Evolutionary conservation across 306 rosid genomes (phyloP), one percentile per base, ranked within the genome.

Genomic region (Trifolium pratense): DNA sequence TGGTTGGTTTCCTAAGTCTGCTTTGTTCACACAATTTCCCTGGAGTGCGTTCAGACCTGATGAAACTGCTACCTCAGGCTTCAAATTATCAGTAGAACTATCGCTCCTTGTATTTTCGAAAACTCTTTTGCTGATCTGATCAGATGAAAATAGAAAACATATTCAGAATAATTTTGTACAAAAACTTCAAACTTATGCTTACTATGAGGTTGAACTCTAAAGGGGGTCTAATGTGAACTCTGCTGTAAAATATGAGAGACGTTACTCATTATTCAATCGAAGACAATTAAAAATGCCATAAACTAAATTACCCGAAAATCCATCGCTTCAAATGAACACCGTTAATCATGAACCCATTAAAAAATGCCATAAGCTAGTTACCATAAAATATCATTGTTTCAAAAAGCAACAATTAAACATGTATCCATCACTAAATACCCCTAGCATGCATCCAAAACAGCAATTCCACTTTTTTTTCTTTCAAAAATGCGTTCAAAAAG

Each of bases 61-160:
- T 25, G 75, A 61, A 16, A 58, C 77, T 59, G 40, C 59, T 72
- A 61, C 84, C 65, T 85, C 90, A 2, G 82, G 86, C 78, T 71
- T 84, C 69, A 80, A 84, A 61, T 31, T 55, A 75, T 87, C 83
- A 57, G 60, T 46, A 57, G 79, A 71, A 65, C 64, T 79, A 49
- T 68, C 86, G 13, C 57, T 80, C 74, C 80, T 91, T 63, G 87
- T 86, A 83, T 81, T 77, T 83, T 88, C 93, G 62, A 89, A 91
- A 48, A 91, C 96, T 74, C 91, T 83, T 75, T 82, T 84, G 84
- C 99, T 89, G 59, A 94, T 94, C 99, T 94, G 97, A 67, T 64
- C n/a, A 70, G 49, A 75, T 55, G 25, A 79, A 74, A 77, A 78
- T 10, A 34, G 32, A 80, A 74, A 79, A 78, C 21, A 37, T 32